Base-by-base conservation (phyloP, 805 yeast species). In the Metschnikowia baotianmanensis region DNA sequence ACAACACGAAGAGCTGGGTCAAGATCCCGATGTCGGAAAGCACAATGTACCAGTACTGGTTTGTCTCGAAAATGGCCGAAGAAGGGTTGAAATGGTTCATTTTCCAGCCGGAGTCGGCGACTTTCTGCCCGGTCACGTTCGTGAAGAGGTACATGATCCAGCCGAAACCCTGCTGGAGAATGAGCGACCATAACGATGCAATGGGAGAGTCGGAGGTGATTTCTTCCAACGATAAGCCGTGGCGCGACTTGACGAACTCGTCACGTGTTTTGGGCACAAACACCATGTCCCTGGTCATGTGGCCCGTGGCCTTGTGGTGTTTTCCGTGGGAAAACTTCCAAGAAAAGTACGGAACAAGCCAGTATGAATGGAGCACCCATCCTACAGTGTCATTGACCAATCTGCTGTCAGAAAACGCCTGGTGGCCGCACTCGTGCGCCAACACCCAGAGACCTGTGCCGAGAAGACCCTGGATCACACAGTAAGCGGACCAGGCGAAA, bases 381-480 rank as follows among this genome's bases (percentile, higher is more conserved):
- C 96, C 96, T 32, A 82, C 83, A 28, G 78, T 63, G 63, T 87
- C 91, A 63, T 87, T 86, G 49, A 85, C 80, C 67, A 72, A 63
- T 28, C 79, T 80, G 58, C 80, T 81, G 55, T 83, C 86, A 28
- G 83, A 74, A 63, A 87, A 87, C 17, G 95, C 95, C 53, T 80
- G 83, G 62, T 86, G 96, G 46, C 96, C 96, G 71, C 96, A 86
- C 65, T 86, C 96, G 64, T 86, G 96, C 38, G 95, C 93, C 67
- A 86, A 58, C 36, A 86, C 83, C 95, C 95, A 86, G 35, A 82
- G 39, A 34, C 95, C 95, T 22, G 89, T 82, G 43, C 82, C 81
- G 45, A 83, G 77, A 40, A 86, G 66, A 21, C 91, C 88, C 53
- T 78, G 77, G 32, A 66, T 57, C 39, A 72, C 56, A 15, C 78